Base-by-base conservation (phyloP, 768 basidiomycete genomes). In the Phaeotremella fagi region DNA sequence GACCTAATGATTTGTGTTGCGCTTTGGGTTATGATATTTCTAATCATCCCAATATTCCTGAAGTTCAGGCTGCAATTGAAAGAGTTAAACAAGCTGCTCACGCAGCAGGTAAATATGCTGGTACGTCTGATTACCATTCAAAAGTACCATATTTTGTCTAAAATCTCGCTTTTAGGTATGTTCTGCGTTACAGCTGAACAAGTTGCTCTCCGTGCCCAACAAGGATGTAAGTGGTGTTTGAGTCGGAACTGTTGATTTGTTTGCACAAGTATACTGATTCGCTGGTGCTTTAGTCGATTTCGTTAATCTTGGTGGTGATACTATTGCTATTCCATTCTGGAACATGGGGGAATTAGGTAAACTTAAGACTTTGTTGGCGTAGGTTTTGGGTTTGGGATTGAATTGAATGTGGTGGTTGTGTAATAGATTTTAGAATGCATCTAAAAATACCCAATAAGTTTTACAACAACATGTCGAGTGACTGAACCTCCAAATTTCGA, bases 1-100 rank as follows among this genome's bases (percentile, higher is more conserved):
- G 38, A 18, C 65, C 65, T 16, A 67, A 67, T 46, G 70, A 71
- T 44, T 55, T 71, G 12, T 51, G 52, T 12, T 59, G 50, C 35
- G 63, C 59, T 12, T 53, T 65, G 52, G 66, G 51, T 18, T 59
- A 54, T 46, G 50, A 52, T 12, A 55, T 50, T 20, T 48, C 57
- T 0, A 54, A 60, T 23, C 66, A 63, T 26, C 51, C 58, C 24
- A 59, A 62, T 42, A 50, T 58, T 26, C 66, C 66, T 23, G 51
- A 57, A 37, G 60, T 65, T 0, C 56, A 63, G 42, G 63, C 55
- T n/a, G 63, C 61, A 11, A 68, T 68, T 36, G 63, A 55, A 22
- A 33, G 55, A 11, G 51, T 68, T 25, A 50, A 51, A 11, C 53
- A 55, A 25, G 66, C 66, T 14, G 60, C 63, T 11, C 55, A 63